These are phyloP conservation scores for Didymella pinodella DNA, from an alignment of 2,329 filamentous ascomycete species.

Conservation along the genomic window DNA sequence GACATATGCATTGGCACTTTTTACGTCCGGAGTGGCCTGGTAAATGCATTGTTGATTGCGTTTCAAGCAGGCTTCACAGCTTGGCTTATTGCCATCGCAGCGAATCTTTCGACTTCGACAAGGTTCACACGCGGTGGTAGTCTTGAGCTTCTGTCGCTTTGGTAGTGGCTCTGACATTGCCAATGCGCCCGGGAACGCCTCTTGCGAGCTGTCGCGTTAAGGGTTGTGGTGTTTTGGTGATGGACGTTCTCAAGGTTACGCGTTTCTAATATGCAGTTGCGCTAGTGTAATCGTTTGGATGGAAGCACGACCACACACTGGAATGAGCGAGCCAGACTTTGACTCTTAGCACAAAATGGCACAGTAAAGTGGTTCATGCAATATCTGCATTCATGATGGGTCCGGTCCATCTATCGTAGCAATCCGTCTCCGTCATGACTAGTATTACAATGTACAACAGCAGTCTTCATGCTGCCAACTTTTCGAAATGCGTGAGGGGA, in stretches of 20 bases:
- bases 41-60: constrained; percentile 20
- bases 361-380: constrained; percentile 1
- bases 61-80: constrained; percentile 13
- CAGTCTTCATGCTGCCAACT: constrained; percentile 10
- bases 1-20: constrained; percentile 13
- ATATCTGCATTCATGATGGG: constrained; percentile 14
- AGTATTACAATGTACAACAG: constrained; percentile 22
- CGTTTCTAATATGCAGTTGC: constrained; percentile 4
- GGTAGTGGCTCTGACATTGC: not conserved
- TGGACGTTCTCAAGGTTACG: constrained; percentile 3
- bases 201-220: constrained; percentile 1
- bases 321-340: constrained; percentile 3
- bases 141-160: constrained; percentile 16
- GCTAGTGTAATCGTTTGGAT: not conserved
- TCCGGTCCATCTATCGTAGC: constrained; percentile 15
- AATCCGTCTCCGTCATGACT: constrained; percentile 13
- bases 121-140: constrained; percentile 18
- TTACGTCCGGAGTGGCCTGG: constrained; percentile 7
- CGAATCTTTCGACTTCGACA: constrained; percentile 21
- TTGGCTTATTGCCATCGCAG: constrained; percentile 20
- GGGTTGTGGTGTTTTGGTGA: constrained; percentile 8
- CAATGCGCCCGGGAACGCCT: not conserved
- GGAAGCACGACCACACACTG: constrained; percentile 6
- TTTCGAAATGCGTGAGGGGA: constrained; percentile 24
- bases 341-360: not conserved